Evolutionary conservation across 192 early-diverging fungal species (phyloP), one percentile per base, ranked within the genome.

Genomic region (Radiomyces spectabilis): DNA sequence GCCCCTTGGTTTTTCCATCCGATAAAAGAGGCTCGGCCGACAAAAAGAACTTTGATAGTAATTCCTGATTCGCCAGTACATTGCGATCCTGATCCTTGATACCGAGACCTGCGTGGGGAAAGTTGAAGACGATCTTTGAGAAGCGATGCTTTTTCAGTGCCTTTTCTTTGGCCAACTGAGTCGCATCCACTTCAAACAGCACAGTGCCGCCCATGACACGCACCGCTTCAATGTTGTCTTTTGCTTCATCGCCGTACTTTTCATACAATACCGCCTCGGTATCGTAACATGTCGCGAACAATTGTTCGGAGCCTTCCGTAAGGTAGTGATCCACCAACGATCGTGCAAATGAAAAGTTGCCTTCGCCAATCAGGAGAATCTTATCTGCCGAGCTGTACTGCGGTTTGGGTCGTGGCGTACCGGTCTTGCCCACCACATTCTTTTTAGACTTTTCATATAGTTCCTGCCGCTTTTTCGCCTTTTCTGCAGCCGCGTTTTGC

Each of bases 41-140:
- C 6, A 55, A 55, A 47, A 89, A 85, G 53, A 90, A 89, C 1
- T 65, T 65, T 5, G 71, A 53, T 55, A 92, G 41, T 29, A 92
- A 53, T 44, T 54, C 41, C 71, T 95, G 92, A 71, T 98, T 96
- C 5, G 72, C 70, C 7, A 68, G 56, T 1, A 98, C 76, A 61
- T 96, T 98, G 33, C 88, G 75, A 41, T 80, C 74, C 73, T 92
- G 82, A 65, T 98, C 93, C 67, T 97, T 98, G 55, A 95, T 91
- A 9, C 95, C 94, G 31, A 27, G 71, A 79, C 94, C 93, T 6
- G 84, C 84, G 61, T 98, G 95, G 30, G 95, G 95, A 65, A 98
- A 98, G 65, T 95, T 95, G 65, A 98, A 98, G 12, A 95, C 81
- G 31, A 98, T 90, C 54, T 86, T 87, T 35, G 80, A 73, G 58